Evolutionary conservation across 225 moss, liverwort and hornwort genomes (phyloP).

Genomic region (Ulota crispa): DNA sequence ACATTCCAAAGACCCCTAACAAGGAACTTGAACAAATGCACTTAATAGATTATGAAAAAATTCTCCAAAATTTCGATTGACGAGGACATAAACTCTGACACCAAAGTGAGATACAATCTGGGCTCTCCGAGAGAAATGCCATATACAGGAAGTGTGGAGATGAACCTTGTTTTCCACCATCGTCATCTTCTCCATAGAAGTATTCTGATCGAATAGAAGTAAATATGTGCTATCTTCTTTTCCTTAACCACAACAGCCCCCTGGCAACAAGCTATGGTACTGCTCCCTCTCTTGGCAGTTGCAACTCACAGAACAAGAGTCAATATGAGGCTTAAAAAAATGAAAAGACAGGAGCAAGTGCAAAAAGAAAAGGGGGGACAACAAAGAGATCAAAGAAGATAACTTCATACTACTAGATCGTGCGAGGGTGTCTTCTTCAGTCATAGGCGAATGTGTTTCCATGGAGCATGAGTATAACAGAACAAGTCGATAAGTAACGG

Average conservation of each 20-base stretch:
- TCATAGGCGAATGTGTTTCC: slow-evolving; percentile 58
- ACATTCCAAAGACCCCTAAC: background rate
- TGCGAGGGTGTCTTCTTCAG: slow-evolving; percentile 44
- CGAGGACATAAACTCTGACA: slow-evolving; percentile 29
- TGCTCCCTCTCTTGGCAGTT: slow-evolving; percentile 32
- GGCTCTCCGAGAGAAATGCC: slow-evolving; percentile 41
- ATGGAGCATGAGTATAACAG: slow-evolving; percentile 75
- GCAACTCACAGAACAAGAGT: slow-evolving; percentile 21
- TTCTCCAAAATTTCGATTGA: slow-evolving; percentile 41
- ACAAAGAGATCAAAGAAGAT: slow-evolving; percentile 40
- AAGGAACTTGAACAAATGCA: background rate
- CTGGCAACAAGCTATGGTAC: slow-evolving; percentile 6
- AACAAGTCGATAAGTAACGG: slow-evolving; percentile 69
- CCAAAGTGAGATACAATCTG: slow-evolving; percentile 36
- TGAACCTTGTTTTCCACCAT: slow-evolving; percentile 46
- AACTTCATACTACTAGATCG: slow-evolving; percentile 42
- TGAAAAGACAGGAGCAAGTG: slow-evolving; percentile 15
- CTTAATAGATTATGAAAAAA: background rate
- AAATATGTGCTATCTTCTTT: slow-evolving; percentile 35
- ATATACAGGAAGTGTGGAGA: slow-evolving; percentile 48
- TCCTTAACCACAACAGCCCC: slow-evolving; percentile 28
- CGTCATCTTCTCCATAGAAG: slow-evolving; percentile 43
- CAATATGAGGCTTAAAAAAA: slow-evolving; percentile 16
- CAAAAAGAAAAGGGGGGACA: slow-evolving; percentile 16
- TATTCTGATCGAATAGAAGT: slow-evolving; percentile 27